phyloP scores from a whole-genome alignment of 192 early-diverging fungal species.

The Podila epigama region DNA sequence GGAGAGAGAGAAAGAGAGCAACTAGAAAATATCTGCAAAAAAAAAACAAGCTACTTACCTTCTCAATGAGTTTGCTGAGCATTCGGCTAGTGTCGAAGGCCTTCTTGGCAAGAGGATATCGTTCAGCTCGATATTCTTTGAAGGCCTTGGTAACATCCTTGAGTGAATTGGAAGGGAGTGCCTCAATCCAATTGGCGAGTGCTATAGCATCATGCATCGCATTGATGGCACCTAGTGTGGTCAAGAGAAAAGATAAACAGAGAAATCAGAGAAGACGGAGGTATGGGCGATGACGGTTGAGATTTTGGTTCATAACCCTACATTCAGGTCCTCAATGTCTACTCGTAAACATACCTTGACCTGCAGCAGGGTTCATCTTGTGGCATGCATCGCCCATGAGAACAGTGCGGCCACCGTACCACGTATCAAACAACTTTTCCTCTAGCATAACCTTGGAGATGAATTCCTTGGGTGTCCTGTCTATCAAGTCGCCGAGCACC shows the following conservation, averaged over 20 bases:
- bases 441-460: conserved; percentile 46
- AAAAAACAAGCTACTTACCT: neutral
- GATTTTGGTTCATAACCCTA: too few species aligned
- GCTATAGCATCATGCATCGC: conserved; percentile 25
- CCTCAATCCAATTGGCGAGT: conserved; percentile 26
- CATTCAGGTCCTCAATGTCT: too few species aligned
- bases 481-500: conserved; percentile 29
- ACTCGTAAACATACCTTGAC: too few species aligned
- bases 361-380: neutral
- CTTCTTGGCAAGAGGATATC: neutral
- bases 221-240: neutral
- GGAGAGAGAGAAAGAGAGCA: neutral
- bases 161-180: neutral
- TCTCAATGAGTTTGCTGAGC: neutral
- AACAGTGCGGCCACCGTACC: conserved; percentile 18
- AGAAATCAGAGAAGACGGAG: too few species aligned
- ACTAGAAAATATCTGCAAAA: neutral
- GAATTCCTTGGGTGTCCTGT: conserved; percentile 13
- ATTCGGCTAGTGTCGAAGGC: neutral
- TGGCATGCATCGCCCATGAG: conserved; percentile 26
- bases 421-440: conserved; percentile 34
- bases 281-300: too few species aligned
- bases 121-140: conserved; percentile 8
- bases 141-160: conserved; percentile 3
- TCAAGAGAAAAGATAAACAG: too few species aligned